Percentiles rank a stretch among this genome's conserved stretches.
Evolutionary conservation across 2,329 filamentous ascomycete genomes (phyloP).

Genomic region (Grosmannia huntii): DNA sequence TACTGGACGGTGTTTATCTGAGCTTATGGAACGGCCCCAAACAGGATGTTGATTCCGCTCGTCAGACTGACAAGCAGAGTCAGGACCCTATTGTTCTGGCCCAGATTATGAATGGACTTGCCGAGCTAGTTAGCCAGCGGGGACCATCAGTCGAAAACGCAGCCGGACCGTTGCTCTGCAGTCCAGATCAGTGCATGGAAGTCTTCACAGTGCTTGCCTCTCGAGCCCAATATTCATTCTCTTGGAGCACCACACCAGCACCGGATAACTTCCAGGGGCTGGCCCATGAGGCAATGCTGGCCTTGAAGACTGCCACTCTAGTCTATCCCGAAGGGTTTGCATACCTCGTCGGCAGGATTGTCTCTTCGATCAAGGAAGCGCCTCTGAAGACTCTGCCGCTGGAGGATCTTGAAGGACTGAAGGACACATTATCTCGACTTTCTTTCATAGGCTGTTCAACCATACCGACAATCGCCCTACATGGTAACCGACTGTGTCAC

Average conservation of each 20-base stretch:
- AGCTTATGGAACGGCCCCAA: constrained; percentile 21
- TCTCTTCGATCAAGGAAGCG: neutral
- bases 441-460: constrained; percentile 37
- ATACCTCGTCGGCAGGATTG: constrained; percentile 3
- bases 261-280: constrained; percentile 2
- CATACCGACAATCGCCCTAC: constrained; percentile 13
- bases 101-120: constrained; percentile 32
- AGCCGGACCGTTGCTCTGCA: constrained; percentile 18
- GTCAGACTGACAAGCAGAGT: constrained; percentile 9
- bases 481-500: constrained; percentile 9
- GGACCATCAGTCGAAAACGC: constrained; percentile 11
- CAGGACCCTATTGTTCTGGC: constrained; percentile 22
- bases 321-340: constrained; percentile 8
- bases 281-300: constrained; percentile 10
- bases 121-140: constrained; percentile 30
- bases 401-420: constrained; percentile 13
- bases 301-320: constrained; percentile 5
- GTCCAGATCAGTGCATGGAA: constrained; percentile 16
- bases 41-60: neutral
- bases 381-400: neutral
- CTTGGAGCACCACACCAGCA: neutral
- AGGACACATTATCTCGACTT: constrained; percentile 29
- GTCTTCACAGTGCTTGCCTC: constrained; percentile 14
- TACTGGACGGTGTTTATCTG: constrained; percentile 32
- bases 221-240: neutral